phyloP scores from a whole-genome alignment of 2,329 filamentous ascomycete genomes.

The Aspergillus tanneri region DNA sequence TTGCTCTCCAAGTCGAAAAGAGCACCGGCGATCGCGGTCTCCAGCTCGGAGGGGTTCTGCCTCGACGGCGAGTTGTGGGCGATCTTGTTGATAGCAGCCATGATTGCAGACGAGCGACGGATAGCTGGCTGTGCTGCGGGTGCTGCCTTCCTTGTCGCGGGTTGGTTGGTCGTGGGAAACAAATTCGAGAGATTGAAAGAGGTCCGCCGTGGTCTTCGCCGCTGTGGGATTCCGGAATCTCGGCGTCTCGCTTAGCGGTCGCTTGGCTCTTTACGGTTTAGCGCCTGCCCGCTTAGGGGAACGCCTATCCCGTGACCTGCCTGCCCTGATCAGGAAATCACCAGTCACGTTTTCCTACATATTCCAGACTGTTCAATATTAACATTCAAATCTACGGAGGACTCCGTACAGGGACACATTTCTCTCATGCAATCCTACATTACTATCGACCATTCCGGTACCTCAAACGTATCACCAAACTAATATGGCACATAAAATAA shows the following conservation, averaged over 20 bases:
- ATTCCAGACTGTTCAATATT: too few species aligned
- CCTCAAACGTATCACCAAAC: background rate
- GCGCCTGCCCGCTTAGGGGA: conserved; percentile 25
- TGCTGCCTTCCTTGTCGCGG: conserved; percentile 34
- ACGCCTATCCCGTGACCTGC: conserved; percentile 30
- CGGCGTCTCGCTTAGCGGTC: conserved; percentile 37
- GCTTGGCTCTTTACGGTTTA: conserved; percentile 26
- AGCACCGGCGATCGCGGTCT: conserved; percentile 94
- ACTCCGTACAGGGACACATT: too few species aligned
- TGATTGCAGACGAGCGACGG: conserved; percentile 52
- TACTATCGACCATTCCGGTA: background rate
- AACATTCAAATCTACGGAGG: too few species aligned
- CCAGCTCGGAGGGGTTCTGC: conserved; percentile 94
- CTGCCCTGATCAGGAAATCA: conserved; percentile 22
- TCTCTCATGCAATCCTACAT: too few species aligned
- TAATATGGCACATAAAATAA: background rate
- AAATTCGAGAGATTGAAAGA: conserved; percentile 24
- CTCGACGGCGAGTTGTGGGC: conserved; percentile 94
- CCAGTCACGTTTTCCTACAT: too few species aligned
- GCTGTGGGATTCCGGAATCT: conserved; percentile 29
- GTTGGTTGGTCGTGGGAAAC: conserved; percentile 32
- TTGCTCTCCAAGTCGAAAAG: conserved; percentile 99
- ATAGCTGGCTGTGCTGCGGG: conserved; percentile 38
- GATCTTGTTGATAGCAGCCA: conserved; percentile 95
- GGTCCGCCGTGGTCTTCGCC: conserved; percentile 2